Evolutionary conservation across 495 filamentous ascomycete species (phyloP), one percentile per base, ranked within the genome.

Genomic region (Aspergillus ostianus): DNA sequence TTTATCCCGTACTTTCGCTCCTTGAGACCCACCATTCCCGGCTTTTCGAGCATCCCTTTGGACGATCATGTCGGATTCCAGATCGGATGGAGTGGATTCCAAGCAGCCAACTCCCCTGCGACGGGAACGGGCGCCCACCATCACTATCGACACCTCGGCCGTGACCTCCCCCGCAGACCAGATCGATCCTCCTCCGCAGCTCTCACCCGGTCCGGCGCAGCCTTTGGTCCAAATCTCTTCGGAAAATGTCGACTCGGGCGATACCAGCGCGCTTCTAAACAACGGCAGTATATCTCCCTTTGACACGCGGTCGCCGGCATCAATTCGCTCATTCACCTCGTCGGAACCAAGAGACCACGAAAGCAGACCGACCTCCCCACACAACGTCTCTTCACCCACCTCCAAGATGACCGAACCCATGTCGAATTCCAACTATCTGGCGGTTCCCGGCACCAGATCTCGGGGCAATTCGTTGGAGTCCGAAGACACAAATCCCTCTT

Each of bases 281-380:
- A 79, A 69, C 59, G 78, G 75, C 65, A 67, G 76, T 51, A 71
- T 67, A 47, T 83, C 87, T 26, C 77, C 84, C 48, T 78, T 83
- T 8, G 88, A 93, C 53, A 67, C 82, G 51, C 83, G 85, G 54
- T 79, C 76, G 26, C 73, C 82, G 0, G 78, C 67, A 6, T 77
- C 74, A 41, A 73, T 87, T 44, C 83, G 85, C 53, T 80, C 78
- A 20, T 80, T 84, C 32, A 79, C 77, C 54, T 91, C 90, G 4
- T 91, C 90, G 49, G 91, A 96, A 59, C 85, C 82, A 66, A 82
- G 79, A 62, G 87, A 92, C 62, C 83, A 78, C 66, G 88, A 91
- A 57, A 90, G 87, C 67, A 80, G 90, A 55, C 92, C 92, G n/a
- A 91, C 88, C 0, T 96, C 92, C 47, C 89, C 92, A 0, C 92